phyloP scores from a whole-genome alignment of 495 filamentous ascomycete species.

The Bombardia bombarda region DNA sequence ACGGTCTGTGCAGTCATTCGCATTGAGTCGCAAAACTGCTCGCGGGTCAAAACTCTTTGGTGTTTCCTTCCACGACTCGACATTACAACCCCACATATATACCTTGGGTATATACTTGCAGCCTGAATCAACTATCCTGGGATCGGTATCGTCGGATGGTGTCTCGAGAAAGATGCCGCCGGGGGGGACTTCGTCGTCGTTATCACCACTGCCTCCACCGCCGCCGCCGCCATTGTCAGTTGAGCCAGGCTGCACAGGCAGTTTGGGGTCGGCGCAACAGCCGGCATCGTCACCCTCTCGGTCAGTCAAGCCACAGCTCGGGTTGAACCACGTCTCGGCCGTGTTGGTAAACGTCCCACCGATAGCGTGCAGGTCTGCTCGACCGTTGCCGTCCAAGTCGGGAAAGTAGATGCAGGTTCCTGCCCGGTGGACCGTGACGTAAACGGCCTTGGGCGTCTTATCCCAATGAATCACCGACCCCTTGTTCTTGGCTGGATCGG shows the following conservation, averaged over 20 bases:
- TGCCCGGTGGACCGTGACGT: conserved; percentile 3
- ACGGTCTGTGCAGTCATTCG: not conserved
- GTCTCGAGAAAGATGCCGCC: not conserved
- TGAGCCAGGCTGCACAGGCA: not conserved
- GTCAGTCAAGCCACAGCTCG: not conserved
- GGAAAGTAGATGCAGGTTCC: conserved; percentile 4
- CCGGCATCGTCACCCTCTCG: not conserved
- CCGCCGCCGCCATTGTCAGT: not conserved
- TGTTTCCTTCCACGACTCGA: not conserved
- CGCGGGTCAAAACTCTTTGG: not conserved
- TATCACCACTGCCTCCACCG: not conserved
- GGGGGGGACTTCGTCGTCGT: not conserved
- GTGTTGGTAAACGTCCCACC: not conserved
- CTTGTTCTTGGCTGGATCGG: conserved; percentile 4
- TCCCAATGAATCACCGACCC: not conserved
- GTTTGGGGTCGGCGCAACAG: not conserved
- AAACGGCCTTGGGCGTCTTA: conserved; percentile 1
- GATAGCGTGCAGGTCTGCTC: conserved; percentile 10
- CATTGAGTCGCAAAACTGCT: not conserved
- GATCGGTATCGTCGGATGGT: not conserved
- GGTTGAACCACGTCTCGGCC: conserved; percentile 10
- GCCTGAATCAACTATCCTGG: not conserved
- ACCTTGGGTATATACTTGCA: not conserved
- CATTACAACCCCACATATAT: not conserved
- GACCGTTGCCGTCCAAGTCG: conserved; percentile 9